phyloP scores from a whole-genome alignment of 2,329 filamentous ascomycete genomes.

The Alternaria burnsii region DNA sequence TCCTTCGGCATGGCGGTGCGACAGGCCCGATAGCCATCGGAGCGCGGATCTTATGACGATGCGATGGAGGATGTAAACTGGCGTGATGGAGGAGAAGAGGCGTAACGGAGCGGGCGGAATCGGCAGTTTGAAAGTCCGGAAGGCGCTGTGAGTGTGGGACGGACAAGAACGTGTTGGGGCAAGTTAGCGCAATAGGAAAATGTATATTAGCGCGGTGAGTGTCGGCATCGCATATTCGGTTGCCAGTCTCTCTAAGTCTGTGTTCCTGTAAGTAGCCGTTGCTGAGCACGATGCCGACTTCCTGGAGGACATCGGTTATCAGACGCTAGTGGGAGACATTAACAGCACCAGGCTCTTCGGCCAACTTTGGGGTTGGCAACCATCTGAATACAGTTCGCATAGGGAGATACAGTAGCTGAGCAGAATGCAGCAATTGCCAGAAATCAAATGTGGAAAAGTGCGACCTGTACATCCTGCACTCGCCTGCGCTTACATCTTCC shows the following conservation, averaged over 20 bases:
- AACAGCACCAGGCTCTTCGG: background rate
- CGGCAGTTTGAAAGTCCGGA: background rate
- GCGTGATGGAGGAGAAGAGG: background rate
- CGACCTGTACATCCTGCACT: too few species aligned
- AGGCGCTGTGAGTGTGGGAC: background rate
- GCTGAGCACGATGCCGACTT: background rate
- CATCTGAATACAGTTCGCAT: background rate
- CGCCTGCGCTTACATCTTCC: rapidly evolving
- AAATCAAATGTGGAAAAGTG: background rate
- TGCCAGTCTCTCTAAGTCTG: background rate
- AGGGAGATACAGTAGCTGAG: background rate
- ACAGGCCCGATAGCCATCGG: conserved; percentile 15
- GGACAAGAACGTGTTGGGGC: background rate
- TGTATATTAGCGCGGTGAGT: background rate
- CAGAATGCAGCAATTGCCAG: background rate
- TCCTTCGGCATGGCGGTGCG: conserved; percentile 5
- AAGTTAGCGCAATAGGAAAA: background rate
- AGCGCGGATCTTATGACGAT: background rate
- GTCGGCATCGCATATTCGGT: background rate
- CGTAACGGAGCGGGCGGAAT: background rate
- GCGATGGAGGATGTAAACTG: background rate
- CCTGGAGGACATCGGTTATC: background rate
- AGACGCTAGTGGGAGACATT: background rate
- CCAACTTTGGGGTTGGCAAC: background rate
- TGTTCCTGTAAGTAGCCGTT: background rate